phyloP scores from a whole-genome alignment of 2,329 filamentous ascomycete species.

The Metarhizium brunneum region DNA sequence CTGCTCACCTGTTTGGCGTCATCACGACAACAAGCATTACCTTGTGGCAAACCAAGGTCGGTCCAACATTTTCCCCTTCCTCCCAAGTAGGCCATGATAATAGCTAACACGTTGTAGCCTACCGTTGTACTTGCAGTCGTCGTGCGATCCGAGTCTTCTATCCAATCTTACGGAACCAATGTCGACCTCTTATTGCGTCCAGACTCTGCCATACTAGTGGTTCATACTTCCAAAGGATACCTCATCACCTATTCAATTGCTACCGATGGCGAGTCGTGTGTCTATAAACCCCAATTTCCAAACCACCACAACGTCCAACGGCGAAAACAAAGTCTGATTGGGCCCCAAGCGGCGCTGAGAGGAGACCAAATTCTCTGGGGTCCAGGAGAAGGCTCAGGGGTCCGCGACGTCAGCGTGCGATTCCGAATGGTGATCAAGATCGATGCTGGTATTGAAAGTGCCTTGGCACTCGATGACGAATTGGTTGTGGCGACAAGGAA shows the following conservation, averaged over 20 bases:
- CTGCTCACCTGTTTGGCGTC: slow-evolving; percentile 75
- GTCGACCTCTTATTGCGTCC: slow-evolving; percentile 77
- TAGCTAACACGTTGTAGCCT: slow-evolving; percentile 45
- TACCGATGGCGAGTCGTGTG: slow-evolving; percentile 69
- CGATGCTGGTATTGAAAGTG: slow-evolving; percentile 85
- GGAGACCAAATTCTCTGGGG: slow-evolving; percentile 61
- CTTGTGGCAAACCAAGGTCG: slow-evolving; percentile 97
- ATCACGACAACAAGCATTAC: slow-evolving; percentile 78
- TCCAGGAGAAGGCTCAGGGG: slow-evolving; percentile 71
- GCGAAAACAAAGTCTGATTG: slow-evolving; percentile 51
- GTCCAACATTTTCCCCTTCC: background rate
- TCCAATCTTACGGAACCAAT: slow-evolving; percentile 78
- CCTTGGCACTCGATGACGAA: slow-evolving; percentile 84
- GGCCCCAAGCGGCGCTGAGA: slow-evolving; percentile 41
- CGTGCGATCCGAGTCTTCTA: slow-evolving; percentile 68
- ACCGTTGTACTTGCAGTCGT: slow-evolving; percentile 81
- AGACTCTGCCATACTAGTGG: slow-evolving; percentile 84
- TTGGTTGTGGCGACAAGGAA: slow-evolving; percentile 85
- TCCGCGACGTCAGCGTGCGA: slow-evolving; percentile 78
- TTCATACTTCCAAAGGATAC: slow-evolving; percentile 78
- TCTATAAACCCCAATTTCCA: slow-evolving; percentile 76
- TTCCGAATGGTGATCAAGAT: slow-evolving; percentile 98
- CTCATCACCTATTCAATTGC: slow-evolving; percentile 92
- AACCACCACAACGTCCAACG: slow-evolving; percentile 56
- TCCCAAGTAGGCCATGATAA: background rate